Conservation (phyloP, 768 basidiomycete genomes). For the Paxillus ammoniavirescens region DNA sequence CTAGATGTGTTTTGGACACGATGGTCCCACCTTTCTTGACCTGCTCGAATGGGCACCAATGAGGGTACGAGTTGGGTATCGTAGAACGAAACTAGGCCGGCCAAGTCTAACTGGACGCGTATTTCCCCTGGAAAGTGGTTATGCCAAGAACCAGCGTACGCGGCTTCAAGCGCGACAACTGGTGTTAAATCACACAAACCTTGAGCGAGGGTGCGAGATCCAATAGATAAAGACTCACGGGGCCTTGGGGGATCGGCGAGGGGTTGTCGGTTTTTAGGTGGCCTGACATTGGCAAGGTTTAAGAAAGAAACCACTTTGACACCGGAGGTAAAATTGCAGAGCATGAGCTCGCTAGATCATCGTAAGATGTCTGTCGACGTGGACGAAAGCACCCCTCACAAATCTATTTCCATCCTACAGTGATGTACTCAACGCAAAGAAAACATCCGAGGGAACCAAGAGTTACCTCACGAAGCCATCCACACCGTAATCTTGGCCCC, state of each 20-base stretch:
- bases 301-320: conserved; percentile 39
- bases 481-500: conserved; percentile 30
- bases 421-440: neutral
- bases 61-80: conserved; percentile 15
- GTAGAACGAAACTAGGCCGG: conserved; percentile 22
- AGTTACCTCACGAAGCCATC: conserved; percentile 34
- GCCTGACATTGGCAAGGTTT: conserved; percentile 20
- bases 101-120: conserved; percentile 18
- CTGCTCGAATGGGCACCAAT: conserved; percentile 5
- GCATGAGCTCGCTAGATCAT: conserved; percentile 43
- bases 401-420: conserved; percentile 47
- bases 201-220: no score
- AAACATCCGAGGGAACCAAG: neutral
- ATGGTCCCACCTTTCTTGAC: conserved; percentile 16
- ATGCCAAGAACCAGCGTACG: conserved; percentile 20
- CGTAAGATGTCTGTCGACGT: neutral
- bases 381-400: conserved; percentile 32
- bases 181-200: neutral
- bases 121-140: conserved; percentile 23
- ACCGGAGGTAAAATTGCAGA: conserved; percentile 45
- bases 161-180: neutral
- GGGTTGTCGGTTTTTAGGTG: neutral
- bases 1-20: conserved; percentile 8
- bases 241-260: no score
- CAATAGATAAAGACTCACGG: neutral